Conservation (phyloP, 2,329 filamentous ascomycete species). For the Pestalotiopsis sp. region DNA sequence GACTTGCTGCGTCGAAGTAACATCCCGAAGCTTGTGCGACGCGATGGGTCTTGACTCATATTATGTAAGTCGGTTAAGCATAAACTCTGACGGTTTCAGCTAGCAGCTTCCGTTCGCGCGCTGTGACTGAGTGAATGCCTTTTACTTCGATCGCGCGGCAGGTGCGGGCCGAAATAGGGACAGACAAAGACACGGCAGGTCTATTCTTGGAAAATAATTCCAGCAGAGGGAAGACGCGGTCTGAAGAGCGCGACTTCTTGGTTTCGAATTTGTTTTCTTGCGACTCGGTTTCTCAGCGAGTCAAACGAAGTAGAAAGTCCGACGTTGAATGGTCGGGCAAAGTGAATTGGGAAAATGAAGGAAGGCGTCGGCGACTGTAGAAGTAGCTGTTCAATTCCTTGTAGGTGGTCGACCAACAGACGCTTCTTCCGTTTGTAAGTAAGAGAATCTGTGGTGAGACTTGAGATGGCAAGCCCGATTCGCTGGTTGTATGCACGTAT, state of each 20-base stretch:
- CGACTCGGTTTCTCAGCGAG: neutral
- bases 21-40: constrained; percentile 52
- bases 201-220: neutral
- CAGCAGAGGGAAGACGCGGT: neutral
- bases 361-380: neutral
- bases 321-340: neutral
- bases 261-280: neutral
- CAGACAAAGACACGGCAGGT: constrained; percentile 2
- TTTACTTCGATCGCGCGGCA: neutral
- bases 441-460: neutral
- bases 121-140: neutral
- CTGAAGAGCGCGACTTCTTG: neutral
- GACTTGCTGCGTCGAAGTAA: constrained; percentile 60
- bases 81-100: constrained; percentile 12
- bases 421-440: neutral
- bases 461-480: constrained; percentile 1
- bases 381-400: neutral
- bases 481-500: constrained; percentile 1
- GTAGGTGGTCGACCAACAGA: neutral
- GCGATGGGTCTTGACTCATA: constrained; percentile 36
- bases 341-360: neutral
- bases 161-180: neutral
- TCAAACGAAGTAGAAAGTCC: neutral
- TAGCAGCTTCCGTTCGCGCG: constrained; percentile 9
- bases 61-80: constrained; percentile 5